Percentiles rank a stretch among this genome's conserved stretches.
Conservation (phyloP, 352 stramenopile genomes). For the Globisporangium acanthophoron region DNA sequence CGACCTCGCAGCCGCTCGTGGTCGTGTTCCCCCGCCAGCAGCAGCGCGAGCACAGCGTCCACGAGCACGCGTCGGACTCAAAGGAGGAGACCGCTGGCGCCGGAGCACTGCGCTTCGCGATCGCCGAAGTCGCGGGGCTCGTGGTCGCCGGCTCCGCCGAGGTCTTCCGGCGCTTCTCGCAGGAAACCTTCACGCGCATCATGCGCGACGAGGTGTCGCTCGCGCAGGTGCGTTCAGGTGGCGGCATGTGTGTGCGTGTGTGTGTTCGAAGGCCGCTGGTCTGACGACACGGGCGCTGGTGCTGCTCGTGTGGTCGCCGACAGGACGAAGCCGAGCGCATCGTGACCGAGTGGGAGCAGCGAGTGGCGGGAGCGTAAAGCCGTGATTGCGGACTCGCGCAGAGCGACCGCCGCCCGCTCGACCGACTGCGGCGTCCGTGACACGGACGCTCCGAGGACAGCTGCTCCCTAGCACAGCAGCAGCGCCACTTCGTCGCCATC, state of each 20-base stretch:
- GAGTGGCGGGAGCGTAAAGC: neutral
- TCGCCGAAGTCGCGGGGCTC: slow-evolving; percentile 58
- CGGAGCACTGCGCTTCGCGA: slow-evolving; percentile 38
- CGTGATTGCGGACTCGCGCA: neutral
- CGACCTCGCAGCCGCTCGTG: slow-evolving; percentile 9
- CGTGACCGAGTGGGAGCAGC: slow-evolving; percentile 4
- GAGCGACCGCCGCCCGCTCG: no score
- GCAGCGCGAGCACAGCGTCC: slow-evolving; percentile 42
- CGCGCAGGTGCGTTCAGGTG: slow-evolving; percentile 20
- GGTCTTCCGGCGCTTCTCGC: slow-evolving; percentile 25
- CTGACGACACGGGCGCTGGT: no score
- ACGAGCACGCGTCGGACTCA: neutral
- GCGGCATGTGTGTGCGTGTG: neutral
- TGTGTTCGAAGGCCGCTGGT: neutral
- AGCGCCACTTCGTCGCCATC: no score
- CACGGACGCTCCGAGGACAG: neutral
- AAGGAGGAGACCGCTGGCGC: neutral
- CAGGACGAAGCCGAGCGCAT: slow-evolving; percentile 9
- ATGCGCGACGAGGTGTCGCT: slow-evolving; percentile 47
- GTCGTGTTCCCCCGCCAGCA: slow-evolving; percentile 56
- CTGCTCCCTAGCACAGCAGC: no score
- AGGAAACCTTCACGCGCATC: slow-evolving; percentile 35
- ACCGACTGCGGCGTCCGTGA: no score
- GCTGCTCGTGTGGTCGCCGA: no score
- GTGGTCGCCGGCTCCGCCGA: slow-evolving; percentile 32